These are phyloP conservation scores for Fusarium fracticaudum DNA, from an alignment of 2,329 filamentous ascomycete species.

Conservation along the genomic window DNA sequence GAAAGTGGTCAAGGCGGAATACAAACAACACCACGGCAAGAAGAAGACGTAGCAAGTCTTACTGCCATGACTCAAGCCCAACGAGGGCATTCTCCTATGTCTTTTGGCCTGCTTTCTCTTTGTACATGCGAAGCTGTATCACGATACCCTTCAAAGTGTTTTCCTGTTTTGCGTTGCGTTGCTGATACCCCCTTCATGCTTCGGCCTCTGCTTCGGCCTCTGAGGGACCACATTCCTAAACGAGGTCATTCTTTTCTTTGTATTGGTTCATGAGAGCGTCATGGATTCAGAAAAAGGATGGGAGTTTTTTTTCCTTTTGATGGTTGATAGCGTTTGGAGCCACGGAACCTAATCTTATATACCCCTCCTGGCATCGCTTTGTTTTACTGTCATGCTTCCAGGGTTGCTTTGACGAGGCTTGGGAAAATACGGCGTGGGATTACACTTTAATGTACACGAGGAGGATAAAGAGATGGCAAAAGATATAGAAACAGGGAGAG, in stretches of 20 bases:
- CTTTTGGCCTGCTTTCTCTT: conserved; percentile 33
- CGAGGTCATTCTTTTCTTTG: conserved; percentile 36
- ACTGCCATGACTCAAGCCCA: conserved; percentile 37
- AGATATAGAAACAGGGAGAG: conserved; percentile 5
- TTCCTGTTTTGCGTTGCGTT: conserved; percentile 33
- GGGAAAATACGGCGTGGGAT: conserved; percentile 24
- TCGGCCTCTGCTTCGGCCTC: conserved; percentile 31
- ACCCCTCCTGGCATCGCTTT: conserved; percentile 41
- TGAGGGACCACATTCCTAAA: conserved; percentile 40
- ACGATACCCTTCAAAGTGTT: conserved; percentile 33
- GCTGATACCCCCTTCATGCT: conserved; percentile 41
- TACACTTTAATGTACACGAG: conserved; percentile 26
- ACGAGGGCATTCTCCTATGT: conserved; percentile 35
- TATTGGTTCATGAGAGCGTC: conserved; percentile 27
- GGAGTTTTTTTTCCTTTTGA: conserved; percentile 35
- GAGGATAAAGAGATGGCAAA: conserved; percentile 14
- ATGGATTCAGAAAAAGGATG: conserved; percentile 35
- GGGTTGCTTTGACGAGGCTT: conserved; percentile 12
- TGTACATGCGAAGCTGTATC: conserved; percentile 36
- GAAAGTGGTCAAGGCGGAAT: conserved; percentile 88
- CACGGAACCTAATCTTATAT: conserved; percentile 44
- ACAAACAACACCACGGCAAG: conserved; percentile 70
- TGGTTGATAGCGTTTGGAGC: conserved; percentile 36
- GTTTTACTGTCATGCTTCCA: conserved; percentile 30
- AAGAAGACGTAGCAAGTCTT: conserved; percentile 51